These are phyloP conservation scores for Acanthamoeba quina DNA, from an alignment of 208 protist species.

Conservation along the genomic window DNA sequence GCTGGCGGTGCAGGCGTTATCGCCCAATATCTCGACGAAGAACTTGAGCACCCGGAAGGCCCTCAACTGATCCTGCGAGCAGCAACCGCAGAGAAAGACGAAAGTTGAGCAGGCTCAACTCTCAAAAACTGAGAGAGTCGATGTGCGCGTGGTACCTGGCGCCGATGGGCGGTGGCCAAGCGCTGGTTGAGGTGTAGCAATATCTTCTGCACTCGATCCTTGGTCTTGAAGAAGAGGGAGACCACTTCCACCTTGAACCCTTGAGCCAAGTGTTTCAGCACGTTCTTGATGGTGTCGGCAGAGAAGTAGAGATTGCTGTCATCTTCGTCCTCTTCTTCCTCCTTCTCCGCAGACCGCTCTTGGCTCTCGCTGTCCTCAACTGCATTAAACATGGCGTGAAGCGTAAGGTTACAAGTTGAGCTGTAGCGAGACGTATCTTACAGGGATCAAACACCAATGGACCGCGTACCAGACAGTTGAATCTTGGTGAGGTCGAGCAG, in stretches of 20 bases:
- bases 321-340: conserved; percentile 39
- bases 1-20: neutral
- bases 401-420: neutral
- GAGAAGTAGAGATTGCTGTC: conserved; percentile 16
- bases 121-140: neutral
- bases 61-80: conserved; percentile 32
- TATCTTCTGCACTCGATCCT: conserved; percentile 70
- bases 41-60: conserved; percentile 12
- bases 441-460: too few relatives aligned
- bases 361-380: neutral
- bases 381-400: neutral
- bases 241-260: conserved; percentile 65
- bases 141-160: neutral
- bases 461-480: neutral
- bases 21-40: conserved; percentile 35
- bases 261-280: conserved; percentile 40
- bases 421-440: neutral
- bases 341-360: neutral
- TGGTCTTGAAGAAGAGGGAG: conserved; percentile 59
- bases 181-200: conserved; percentile 68
- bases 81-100: neutral
- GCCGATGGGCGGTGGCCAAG: conserved; percentile 23
- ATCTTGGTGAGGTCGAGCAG: conserved; percentile 55
- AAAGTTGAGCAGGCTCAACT: neutral
- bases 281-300: conserved; percentile 24